A percentile compares a stretch with the other conserved stretches of the same genome.
These are phyloP conservation scores for Pichia ethanolica DNA, from an alignment of 805 yeast species.

Conservation along the genomic window DNA sequence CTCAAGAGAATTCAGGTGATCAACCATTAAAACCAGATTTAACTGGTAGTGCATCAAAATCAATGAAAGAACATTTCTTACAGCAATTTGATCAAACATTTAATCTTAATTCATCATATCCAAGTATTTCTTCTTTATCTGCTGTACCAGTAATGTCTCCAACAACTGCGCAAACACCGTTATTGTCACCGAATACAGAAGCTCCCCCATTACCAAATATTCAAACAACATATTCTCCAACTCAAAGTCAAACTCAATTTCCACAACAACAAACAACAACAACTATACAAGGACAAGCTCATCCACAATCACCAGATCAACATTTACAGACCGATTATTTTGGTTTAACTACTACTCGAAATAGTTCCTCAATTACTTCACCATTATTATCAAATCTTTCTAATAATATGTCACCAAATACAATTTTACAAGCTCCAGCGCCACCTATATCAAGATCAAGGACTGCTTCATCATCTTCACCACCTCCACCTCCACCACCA, in stretches of 20 bases:
- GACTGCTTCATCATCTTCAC: constrained; percentile 11
- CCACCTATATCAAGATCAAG: constrained; percentile 24
- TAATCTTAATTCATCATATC: constrained; percentile 2
- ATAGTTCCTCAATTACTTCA: not conserved
- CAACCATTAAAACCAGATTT: constrained; percentile 40
- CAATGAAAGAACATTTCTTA: constrained; percentile 27
- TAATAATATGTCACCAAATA: not conserved
- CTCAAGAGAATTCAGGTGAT: constrained; percentile 3
- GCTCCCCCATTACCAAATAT: not conserved
- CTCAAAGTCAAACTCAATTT: not conserved
- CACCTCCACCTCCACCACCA: constrained; percentile 27
- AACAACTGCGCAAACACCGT: not conserved
- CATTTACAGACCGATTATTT: constrained; percentile 1
- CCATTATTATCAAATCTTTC: not conserved
- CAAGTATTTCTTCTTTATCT: constrained; percentile 10
- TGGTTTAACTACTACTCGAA: constrained; percentile 1
- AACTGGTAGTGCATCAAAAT: constrained; percentile 51
- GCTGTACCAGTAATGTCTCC: constrained; percentile 6
- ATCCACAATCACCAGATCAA: constrained; percentile 1
- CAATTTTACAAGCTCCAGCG: not conserved
- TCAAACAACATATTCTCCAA: not conserved
- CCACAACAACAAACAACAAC: not conserved
- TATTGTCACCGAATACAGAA: not conserved
- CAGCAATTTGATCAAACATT: constrained; percentile 16
- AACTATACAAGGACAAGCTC: constrained; percentile 5